These are phyloP conservation scores for Neurospora sp. DNA, from an alignment of 2,329 filamentous ascomycete genomes.

Conservation along the genomic window DNA sequence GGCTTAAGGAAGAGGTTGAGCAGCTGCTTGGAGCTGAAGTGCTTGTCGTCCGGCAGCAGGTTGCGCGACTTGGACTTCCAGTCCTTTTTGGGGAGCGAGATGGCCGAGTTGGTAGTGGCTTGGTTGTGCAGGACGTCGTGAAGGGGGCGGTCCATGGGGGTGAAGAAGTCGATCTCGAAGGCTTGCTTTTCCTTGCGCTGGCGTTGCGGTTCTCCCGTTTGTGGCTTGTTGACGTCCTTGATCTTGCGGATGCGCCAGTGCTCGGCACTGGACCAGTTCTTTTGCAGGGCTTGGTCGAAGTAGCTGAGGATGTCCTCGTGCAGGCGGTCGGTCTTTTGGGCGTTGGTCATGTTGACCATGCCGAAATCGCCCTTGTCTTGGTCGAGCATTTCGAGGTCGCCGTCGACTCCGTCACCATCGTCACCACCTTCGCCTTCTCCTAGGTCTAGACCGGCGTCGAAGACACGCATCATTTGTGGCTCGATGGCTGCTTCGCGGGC, in stretches of 20 bases:
- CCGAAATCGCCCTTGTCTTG: conserved; percentile 63
- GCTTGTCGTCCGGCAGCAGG: conserved; percentile 91
- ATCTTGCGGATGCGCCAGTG: conserved; percentile 97
- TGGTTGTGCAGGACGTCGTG: conserved; percentile 74
- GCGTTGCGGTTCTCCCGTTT: conserved; percentile 39
- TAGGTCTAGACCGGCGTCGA: conserved; percentile 51
- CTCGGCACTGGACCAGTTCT: conserved; percentile 97
- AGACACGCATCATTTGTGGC: conserved; percentile 77
- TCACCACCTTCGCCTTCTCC: conserved; percentile 48
- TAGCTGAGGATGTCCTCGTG: conserved; percentile 97
- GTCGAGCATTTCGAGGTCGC: conserved; percentile 50
- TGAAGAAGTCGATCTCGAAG: conserved; percentile 85
- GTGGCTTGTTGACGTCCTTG: conserved; percentile 62
- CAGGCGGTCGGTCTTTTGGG: conserved; percentile 54
- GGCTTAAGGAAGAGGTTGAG: conserved; percentile 90
- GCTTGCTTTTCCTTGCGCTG: conserved; percentile 91
- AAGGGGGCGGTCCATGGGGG: conserved; percentile 60
- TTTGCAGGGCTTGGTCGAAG: conserved; percentile 91
- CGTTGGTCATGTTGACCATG: conserved; percentile 66
- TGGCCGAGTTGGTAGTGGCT: conserved; percentile 68
- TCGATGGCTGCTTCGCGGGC: conserved; percentile 80
- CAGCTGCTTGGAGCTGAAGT: conserved; percentile 90
- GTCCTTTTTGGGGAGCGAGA: conserved; percentile 84
- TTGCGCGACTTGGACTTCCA: conserved; percentile 93
- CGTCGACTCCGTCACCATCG: conserved; percentile 42